These are phyloP conservation scores for Penicillium cinerascens DNA, from an alignment of 495 filamentous ascomycete species.

Conservation along the genomic window DNA sequence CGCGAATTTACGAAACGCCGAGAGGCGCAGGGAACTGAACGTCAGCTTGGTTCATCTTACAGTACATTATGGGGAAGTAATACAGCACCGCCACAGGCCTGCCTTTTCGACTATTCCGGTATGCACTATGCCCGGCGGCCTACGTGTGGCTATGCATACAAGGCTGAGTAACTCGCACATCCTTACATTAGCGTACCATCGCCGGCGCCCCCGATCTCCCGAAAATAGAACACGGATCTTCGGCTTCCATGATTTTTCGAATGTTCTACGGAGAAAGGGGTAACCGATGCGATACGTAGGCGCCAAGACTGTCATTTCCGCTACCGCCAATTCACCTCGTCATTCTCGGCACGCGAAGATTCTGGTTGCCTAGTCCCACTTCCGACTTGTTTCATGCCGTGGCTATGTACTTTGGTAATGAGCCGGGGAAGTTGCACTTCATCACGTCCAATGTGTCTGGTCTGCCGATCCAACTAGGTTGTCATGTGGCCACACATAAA, in stretches of 20 bases:
- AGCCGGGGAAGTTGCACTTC: background rate
- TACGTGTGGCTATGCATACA: slow-evolving; percentile 6
- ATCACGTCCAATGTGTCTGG: too few relatives aligned
- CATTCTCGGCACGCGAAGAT: slow-evolving; percentile 1
- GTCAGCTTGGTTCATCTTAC: background rate
- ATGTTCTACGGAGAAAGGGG: background rate
- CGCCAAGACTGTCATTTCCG: slow-evolving; percentile 1
- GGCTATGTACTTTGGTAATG: background rate
- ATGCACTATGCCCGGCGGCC: background rate
- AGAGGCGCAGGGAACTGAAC: slow-evolving; percentile 11
- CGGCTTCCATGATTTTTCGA: slow-evolving; percentile 19
- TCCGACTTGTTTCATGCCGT: too few relatives aligned
- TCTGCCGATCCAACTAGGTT: too few relatives aligned
- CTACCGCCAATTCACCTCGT: background rate
- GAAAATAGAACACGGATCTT: slow-evolving; percentile 12
- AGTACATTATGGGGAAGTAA: background rate
- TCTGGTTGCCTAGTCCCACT: slow-evolving; percentile 1
- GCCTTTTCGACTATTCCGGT: background rate
- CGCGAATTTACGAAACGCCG: slow-evolving; percentile 18
- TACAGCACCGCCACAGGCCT: slow-evolving; percentile 5
- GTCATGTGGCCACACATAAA: too few relatives aligned
- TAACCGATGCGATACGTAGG: background rate
- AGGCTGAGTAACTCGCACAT: slow-evolving; percentile 8
- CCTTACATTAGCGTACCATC: background rate
- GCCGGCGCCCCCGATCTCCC: background rate